Evolutionary conservation across 148 eudicot species (phyloP).

Genomic region (Linanthus parryae): DNA sequence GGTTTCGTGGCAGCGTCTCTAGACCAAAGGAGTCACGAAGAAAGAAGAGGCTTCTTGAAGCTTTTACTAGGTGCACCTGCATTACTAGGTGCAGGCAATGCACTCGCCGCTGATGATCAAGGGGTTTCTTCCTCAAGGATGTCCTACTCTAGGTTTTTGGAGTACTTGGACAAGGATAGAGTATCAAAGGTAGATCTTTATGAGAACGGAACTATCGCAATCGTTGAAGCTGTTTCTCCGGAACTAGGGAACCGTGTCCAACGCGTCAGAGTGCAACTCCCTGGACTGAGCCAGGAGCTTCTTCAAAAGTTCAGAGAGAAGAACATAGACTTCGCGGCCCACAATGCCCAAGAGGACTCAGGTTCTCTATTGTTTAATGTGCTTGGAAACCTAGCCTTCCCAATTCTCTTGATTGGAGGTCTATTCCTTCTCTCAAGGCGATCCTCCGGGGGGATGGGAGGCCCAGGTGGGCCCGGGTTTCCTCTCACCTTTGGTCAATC

Average conservation of each 20-base stretch:
- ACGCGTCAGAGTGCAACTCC: constrained; percentile 96
- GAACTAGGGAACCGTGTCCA: constrained; percentile 93
- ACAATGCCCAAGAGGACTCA: constrained; percentile 95
- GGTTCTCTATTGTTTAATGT: constrained; percentile 81
- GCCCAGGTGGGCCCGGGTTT: constrained; percentile 95
- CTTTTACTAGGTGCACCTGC: constrained; percentile 63
- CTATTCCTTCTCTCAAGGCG: constrained; percentile 93
- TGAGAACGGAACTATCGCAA: constrained; percentile 97
- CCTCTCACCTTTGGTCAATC: constrained; percentile 92
- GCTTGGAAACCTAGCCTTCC: constrained; percentile 91
- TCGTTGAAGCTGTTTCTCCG: constrained; percentile 96
- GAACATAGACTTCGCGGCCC: constrained; percentile 96
- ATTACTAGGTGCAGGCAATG: constrained; percentile 44
- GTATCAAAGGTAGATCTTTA: constrained; percentile 81
- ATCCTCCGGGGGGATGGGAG: constrained; percentile 87
- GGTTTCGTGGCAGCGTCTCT: constrained; percentile 47
- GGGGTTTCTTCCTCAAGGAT: constrained; percentile 95
- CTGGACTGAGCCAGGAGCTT: constrained; percentile 97
- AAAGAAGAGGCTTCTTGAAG: constrained; percentile 78
- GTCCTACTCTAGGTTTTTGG: constrained; percentile 96
- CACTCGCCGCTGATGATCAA: constrained; percentile 97
- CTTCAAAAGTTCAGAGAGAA: constrained; percentile 96
- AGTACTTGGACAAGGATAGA: constrained; percentile 93
- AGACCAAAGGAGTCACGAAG: constrained; percentile 42
- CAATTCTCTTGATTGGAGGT: constrained; percentile 82